These are phyloP conservation scores for Leishmania tropica DNA, from an alignment of 208 protist species.

Conservation along the genomic window DNA sequence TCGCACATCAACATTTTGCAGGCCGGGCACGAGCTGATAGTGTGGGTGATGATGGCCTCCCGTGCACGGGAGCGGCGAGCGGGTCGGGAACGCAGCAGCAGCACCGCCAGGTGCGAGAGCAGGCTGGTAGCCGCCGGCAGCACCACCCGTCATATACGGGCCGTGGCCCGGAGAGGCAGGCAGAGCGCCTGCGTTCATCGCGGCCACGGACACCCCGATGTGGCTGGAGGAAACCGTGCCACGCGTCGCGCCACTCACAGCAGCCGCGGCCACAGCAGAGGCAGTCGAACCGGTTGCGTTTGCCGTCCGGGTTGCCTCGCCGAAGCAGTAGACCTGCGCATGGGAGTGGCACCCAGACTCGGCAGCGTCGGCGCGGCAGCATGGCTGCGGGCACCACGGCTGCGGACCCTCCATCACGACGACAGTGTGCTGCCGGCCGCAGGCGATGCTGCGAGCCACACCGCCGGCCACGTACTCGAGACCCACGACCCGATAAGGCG, in stretches of 20 bases:
- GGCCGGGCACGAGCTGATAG: conserved; percentile 48
- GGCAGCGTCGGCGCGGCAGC: conserved; percentile 53
- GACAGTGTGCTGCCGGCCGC: conserved; percentile 84
- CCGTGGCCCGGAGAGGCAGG: conserved; percentile 7
- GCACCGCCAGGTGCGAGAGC: not conserved
- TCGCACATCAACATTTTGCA: conserved; percentile 60
- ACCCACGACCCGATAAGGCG: conserved; percentile 71
- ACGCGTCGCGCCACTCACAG: not conserved
- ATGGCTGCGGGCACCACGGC: conserved; percentile 53
- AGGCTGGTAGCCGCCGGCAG: not conserved
- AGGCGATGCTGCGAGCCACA: conserved; percentile 68
- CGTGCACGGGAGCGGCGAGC: conserved; percentile 12
- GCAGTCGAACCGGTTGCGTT: not conserved
- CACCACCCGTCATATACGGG: not conserved
- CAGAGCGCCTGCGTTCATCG: conserved; percentile 2
- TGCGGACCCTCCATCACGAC: conserved; percentile 87
- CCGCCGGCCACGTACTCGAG: conserved; percentile 85
- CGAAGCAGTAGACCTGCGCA: conserved; percentile 79
- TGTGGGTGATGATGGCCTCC: conserved; percentile 30
- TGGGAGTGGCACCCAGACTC: conserved; percentile 41
- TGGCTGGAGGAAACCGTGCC: not conserved
- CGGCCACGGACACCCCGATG: conserved; percentile 9
- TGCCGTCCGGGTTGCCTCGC: conserved; percentile 39
- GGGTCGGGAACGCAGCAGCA: not conserved
- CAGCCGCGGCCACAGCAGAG: conserved; percentile 3